A percentile compares a stretch with the other conserved stretches of the same genome.
These are phyloP conservation scores for Thuja plicata DNA, from an alignment of 83 land plant genomes.

Conservation along the genomic window DNA sequence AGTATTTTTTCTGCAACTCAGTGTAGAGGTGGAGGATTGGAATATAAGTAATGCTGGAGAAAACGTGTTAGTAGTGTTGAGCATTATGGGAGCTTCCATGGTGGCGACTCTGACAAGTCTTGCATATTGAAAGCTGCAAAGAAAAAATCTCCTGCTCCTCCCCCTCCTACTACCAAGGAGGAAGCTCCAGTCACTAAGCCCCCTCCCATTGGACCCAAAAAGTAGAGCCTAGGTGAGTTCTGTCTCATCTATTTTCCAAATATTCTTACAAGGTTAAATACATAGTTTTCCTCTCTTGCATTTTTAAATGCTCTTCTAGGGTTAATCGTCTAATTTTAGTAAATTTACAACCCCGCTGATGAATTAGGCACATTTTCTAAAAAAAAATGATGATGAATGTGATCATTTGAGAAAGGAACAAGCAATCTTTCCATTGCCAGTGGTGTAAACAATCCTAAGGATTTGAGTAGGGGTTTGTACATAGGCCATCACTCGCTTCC, in stretches of 20 bases:
- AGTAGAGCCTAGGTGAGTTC: slow-evolving; percentile 51
- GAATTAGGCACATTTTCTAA: no score
- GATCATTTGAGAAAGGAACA: no score
- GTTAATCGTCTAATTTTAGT: no score
- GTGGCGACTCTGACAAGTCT: neutral
- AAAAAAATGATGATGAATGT: no score
- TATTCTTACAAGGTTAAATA: no score
- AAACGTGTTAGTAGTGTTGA: neutral
- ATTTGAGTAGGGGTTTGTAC: no score
- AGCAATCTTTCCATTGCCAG: no score
- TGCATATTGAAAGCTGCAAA: no score
- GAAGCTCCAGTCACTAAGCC: slow-evolving; percentile 42
- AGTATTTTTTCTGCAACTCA: neutral
- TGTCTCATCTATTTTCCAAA: neutral
- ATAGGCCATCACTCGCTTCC: neutral
- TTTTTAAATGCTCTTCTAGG: no score
- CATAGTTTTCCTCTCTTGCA: no score
- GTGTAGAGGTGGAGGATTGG: neutral
- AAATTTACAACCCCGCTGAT: no score
- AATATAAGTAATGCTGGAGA: neutral
- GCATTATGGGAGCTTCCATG: neutral
- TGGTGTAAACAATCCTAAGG: no score
- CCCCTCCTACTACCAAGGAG: slow-evolving; percentile 9
- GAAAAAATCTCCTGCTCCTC: slow-evolving; percentile 7
- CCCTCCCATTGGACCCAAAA: slow-evolving; percentile 60